Evolutionary conservation across 192 early-diverging fungal species (phyloP), one percentile per base, ranked within the genome.

Genomic region (Allomyces javanicus): DNA sequence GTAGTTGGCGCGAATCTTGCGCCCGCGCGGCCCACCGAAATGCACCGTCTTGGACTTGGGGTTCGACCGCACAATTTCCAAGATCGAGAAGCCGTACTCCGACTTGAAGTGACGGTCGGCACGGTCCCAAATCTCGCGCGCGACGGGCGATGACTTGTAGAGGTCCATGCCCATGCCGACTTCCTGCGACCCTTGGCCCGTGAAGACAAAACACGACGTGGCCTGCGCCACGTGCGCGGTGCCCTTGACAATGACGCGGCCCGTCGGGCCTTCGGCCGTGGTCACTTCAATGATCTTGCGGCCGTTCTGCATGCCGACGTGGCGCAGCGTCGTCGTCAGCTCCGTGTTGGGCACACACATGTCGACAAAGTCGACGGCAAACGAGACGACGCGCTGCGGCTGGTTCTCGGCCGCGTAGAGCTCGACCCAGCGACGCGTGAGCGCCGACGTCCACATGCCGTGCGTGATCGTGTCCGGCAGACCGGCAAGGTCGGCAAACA

Each of bases 381-480:
- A 96, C 26, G 81, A 84, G 61, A 82, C 82, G 65, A 96, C 91
- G 64, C 91, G 87, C 75, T 87, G 83, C 26, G 93, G 91, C 65
- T 86, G 79, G 78, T 94, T 93, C 72, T 93, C 88, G 58, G 93
- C 93, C 68, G 92, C 93, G 71, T 90, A 90, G 64, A 90, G 87
- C 74, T 96, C 93, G 62, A 96, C 91, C 77, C 92, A 93, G 83
- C 90, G 91, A 71, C 93, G 86, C 63, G 92, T 90, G 21, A 90
- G 85, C 9, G 93, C 93, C 68, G 83, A 86, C 63, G 92, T 96
- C 92, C 92, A 96, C 93, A 96, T 96, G 64, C 93, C 93, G 77
- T 96, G 93, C 33, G 92, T 92, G 68, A 96, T 96, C 33, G 92
- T 92, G 64, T 89, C 91, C 25, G 93, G 91, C 62, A 96, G 84